These are phyloP conservation scores for Kwoniella shivajii DNA, from an alignment of 1,284 basidiomycete species.

Conservation along the genomic window DNA sequence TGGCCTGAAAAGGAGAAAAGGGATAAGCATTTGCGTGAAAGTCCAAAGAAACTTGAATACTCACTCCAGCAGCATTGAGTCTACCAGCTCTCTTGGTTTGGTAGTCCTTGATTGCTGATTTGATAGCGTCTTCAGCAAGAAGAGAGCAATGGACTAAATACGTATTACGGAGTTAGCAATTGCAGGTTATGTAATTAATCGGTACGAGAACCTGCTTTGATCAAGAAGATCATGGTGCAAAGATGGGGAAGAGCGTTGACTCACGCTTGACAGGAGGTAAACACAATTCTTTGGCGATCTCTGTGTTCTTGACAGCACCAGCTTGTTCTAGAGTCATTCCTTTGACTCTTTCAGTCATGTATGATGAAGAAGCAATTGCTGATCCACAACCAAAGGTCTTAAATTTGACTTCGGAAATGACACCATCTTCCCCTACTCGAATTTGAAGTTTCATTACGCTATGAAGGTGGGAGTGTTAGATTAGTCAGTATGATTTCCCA, in stretches of 20 bases:
- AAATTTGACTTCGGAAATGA: constrained; percentile 98
- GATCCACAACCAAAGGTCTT: constrained; percentile 91
- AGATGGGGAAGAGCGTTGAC: constrained; percentile 43
- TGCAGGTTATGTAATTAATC: neutral
- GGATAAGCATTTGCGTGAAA: neutral
- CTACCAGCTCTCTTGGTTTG: constrained; percentile 68
- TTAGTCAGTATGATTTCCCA: neutral
- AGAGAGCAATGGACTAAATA: constrained; percentile 64
- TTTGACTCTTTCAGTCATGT: constrained; percentile 97
- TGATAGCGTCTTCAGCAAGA: constrained; percentile 97
- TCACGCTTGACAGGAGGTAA: constrained; percentile 96
- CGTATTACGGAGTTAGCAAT: neutral
- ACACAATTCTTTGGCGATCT: constrained; percentile 95
- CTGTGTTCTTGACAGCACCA: constrained; percentile 96
- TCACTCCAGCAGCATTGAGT: constrained; percentile 28
- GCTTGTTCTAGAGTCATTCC: constrained; percentile 93
- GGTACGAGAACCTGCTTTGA: neutral
- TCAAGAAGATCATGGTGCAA: neutral
- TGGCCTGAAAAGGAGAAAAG: neutral
- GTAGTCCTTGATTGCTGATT: constrained; percentile 90
- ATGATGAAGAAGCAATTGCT: constrained; percentile 94
- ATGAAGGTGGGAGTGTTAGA: constrained; percentile 47
- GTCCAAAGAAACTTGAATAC: neutral
- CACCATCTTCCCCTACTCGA: constrained; percentile 83
- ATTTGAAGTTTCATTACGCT: constrained; percentile 99